phyloP scores from a whole-genome alignment of 2,329 filamentous ascomycete genomes.

The Corynespora cassiicola region DNA sequence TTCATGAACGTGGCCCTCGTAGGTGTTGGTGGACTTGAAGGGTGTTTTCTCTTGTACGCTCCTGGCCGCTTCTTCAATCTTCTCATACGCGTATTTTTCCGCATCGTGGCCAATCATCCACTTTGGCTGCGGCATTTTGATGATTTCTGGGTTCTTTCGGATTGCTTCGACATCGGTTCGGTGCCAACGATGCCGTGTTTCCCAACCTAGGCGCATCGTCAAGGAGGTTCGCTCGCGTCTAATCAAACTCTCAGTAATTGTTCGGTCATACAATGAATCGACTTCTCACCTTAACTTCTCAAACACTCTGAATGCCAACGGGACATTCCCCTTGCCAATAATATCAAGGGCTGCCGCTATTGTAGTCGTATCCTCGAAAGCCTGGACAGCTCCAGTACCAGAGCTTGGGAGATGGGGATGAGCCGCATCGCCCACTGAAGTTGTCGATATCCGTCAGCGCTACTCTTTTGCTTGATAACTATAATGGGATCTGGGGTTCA shows the following conservation, averaged over 20 bases:
- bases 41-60: slow-evolving; percentile 2
- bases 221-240: slow-evolving; percentile 9
- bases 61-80: slow-evolving; percentile 4
- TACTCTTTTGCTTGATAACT: too few relatives aligned
- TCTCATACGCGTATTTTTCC: slow-evolving; percentile 7
- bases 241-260: neutral
- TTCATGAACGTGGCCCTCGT: slow-evolving; percentile 4
- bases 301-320: neutral
- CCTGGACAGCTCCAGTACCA: slow-evolving; percentile 59
- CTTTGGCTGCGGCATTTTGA: slow-evolving; percentile 10
- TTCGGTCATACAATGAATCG: neutral
- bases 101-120: slow-evolving; percentile 12
- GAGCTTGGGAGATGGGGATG: slow-evolving; percentile 61
- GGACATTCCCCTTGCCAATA: slow-evolving; percentile 7
- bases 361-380: slow-evolving; percentile 55
- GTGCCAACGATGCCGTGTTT: slow-evolving; percentile 12
- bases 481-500: too few relatives aligned
- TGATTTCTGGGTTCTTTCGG: slow-evolving; percentile 3
- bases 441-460: too few relatives aligned
- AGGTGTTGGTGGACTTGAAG: slow-evolving; percentile 5
- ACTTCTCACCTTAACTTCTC: slow-evolving; percentile 1
- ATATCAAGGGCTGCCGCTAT: slow-evolving; percentile 25
- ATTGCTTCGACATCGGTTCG: slow-evolving; percentile 11
- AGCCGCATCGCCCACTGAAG: slow-evolving; percentile 61
- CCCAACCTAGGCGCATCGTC: slow-evolving; percentile 15